phyloP scores from a whole-genome alignment of 805 yeast genomes.

The Kluyveromyces starmeri region DNA sequence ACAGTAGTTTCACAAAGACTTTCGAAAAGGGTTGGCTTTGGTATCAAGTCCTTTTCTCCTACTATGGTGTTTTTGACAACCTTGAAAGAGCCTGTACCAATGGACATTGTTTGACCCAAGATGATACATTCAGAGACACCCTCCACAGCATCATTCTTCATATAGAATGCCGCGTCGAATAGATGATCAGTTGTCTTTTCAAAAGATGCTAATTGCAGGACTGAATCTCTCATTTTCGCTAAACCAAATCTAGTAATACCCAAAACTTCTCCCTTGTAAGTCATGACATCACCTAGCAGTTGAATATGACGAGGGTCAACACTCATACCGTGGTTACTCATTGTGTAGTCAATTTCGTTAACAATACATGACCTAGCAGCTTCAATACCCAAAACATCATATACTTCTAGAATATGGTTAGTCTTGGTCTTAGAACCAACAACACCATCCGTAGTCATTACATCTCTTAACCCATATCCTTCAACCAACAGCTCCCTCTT shows the following conservation, averaged over 20 bases:
- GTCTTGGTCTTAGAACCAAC: conserved; percentile 80
- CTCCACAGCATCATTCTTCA: conserved; percentile 91
- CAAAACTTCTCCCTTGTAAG: conserved; percentile 94
- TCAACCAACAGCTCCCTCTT: conserved; percentile 90
- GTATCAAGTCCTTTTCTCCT: conserved; percentile 35
- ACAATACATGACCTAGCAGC: conserved; percentile 94
- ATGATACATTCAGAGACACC: conserved; percentile 98
- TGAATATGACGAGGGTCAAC: conserved; percentile 99
- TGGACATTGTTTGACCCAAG: conserved; percentile 93
- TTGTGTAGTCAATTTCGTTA: conserved; percentile 90
- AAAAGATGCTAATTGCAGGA: conserved; percentile 90
- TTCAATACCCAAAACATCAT: conserved; percentile 87
- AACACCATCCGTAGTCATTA: conserved; percentile 96
- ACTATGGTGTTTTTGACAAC: conserved; percentile 53
- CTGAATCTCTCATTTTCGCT: conserved; percentile 98
- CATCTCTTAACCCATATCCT: conserved; percentile 94
- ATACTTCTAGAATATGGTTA: conserved; percentile 87
- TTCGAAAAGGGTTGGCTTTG: conserved; percentile 41
- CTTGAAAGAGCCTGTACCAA: conserved; percentile 96
- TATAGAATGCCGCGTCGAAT: conserved; percentile 95
- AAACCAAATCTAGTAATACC: conserved; percentile 98
- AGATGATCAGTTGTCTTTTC: conserved; percentile 98
- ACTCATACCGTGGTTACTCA: conserved; percentile 99
- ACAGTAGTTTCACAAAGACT: conserved; percentile 21
- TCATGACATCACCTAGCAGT: conserved; percentile 95